Evolutionary conservation across 2,329 filamentous ascomycete genomes (phyloP).

Genomic region (Penicillium fuscoglaucum): DNA sequence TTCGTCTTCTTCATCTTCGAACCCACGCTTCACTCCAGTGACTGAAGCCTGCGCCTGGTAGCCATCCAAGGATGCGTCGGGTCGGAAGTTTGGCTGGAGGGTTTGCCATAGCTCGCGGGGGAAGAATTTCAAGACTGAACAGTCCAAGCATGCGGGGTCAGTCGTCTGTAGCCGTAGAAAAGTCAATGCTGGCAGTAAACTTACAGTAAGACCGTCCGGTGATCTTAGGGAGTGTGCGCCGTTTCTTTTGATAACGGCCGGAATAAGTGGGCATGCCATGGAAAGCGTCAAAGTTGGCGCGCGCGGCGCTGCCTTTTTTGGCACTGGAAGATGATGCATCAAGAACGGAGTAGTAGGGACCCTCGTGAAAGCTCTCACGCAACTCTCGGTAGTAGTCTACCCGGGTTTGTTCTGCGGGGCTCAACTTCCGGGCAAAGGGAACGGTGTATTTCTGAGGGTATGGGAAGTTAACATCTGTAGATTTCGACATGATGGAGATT

Average conservation of each 20-base stretch:
- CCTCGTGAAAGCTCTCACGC: constrained; percentile 58
- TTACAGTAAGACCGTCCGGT: constrained; percentile 56
- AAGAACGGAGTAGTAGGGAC: constrained; percentile 60
- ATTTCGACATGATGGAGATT: background rate
- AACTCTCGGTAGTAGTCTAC: constrained; percentile 54
- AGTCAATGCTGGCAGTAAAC: constrained; percentile 15
- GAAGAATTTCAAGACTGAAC: constrained; percentile 57
- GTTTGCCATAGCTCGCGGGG: constrained; percentile 59
- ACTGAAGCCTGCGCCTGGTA: constrained; percentile 24
- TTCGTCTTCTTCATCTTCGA: constrained; percentile 50
- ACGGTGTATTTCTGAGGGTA: constrained; percentile 40
- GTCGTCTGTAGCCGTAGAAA: background rate
- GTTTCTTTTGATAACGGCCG: constrained; percentile 58
- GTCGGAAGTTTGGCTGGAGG: constrained; percentile 51
- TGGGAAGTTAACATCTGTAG: background rate
- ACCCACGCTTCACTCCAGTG: constrained; percentile 37
- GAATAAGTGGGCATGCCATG: constrained; percentile 62
- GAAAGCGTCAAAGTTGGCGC: constrained; percentile 60
- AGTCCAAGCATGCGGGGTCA: background rate
- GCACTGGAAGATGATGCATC: constrained; percentile 41
- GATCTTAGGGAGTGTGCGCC: constrained; percentile 56
- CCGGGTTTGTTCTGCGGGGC: constrained; percentile 47
- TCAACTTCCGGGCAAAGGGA: constrained; percentile 36
- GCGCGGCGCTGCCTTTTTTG: constrained; percentile 46
- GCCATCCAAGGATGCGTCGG: constrained; percentile 33